A percentile compares a stretch with the other conserved stretches of the same genome.
These are phyloP conservation scores for Arachnopeziza araneosa DNA, from an alignment of 2,329 filamentous ascomycete species.

Conservation along the genomic window DNA sequence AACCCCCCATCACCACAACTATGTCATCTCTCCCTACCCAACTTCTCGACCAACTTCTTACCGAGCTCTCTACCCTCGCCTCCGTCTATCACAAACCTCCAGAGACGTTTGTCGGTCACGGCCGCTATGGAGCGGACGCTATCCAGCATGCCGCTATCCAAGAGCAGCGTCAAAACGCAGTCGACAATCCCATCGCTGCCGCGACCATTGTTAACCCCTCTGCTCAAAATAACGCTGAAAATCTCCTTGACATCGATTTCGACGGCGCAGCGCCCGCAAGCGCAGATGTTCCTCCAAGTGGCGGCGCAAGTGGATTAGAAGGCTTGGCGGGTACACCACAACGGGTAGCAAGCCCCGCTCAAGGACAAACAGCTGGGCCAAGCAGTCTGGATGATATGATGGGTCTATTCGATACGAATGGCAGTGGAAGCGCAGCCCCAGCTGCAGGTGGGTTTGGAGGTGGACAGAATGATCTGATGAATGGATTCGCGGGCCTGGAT, in stretches of 20 bases:
- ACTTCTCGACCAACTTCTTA: constrained; percentile 83
- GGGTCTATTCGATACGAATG: constrained; percentile 53
- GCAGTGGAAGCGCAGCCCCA: constrained; percentile 14
- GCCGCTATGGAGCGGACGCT: constrained; percentile 86
- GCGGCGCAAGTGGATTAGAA: constrained; percentile 44
- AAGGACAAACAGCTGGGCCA: constrained; percentile 30
- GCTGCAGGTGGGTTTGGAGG: constrained; percentile 20
- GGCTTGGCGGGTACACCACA: constrained; percentile 60
- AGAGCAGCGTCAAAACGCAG: constrained; percentile 87
- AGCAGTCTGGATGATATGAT: constrained; percentile 79
- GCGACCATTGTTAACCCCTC: constrained; percentile 56
- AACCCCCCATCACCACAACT: constrained; percentile 89
- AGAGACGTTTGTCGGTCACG: constrained; percentile 95
- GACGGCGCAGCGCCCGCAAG: constrained; percentile 91
- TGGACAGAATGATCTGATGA: constrained; percentile 45
- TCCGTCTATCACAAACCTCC: constrained; percentile 98
- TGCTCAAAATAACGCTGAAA: constrained; percentile 76
- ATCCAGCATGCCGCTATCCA: constrained; percentile 95
- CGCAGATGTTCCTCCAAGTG: constrained; percentile 57
- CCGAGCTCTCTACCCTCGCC: constrained; percentile 87
- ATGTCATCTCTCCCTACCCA: constrained; percentile 82
- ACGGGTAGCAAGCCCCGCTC: constrained; percentile 57
- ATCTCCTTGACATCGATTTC: constrained; percentile 92
- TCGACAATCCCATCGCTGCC: constrained; percentile 89
- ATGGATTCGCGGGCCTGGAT: constrained; percentile 79